These are phyloP conservation scores for Cryptococcus jaspeensis DNA, from an alignment of 1,284 basidiomycete genomes.

Conservation along the genomic window DNA sequence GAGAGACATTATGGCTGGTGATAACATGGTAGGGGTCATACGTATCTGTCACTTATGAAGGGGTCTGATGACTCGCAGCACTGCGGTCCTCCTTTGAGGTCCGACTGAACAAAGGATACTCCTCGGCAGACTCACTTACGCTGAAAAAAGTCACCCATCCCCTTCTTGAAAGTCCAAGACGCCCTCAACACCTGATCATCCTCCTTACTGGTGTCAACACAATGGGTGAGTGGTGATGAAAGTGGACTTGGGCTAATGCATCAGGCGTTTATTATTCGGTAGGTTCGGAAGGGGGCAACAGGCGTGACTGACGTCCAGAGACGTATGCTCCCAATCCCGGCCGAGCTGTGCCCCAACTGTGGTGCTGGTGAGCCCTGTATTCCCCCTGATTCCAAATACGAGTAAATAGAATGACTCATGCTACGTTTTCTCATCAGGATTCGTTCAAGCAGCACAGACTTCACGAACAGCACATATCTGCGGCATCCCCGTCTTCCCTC, in stretches of 20 bases:
- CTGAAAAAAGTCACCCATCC: too few species aligned
- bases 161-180: too few species aligned
- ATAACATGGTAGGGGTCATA: too few species aligned
- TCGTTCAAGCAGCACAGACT: constrained; percentile 13
- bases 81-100: neutral
- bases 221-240: constrained; percentile 13
- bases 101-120: neutral
- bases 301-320: constrained; percentile 9
- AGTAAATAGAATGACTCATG: too few species aligned
- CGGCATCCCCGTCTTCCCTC: constrained; percentile 24
- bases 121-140: neutral
- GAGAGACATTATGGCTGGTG: too few species aligned
- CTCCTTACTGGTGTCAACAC: neutral
- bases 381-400: neutral
- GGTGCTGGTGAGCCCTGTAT: constrained; percentile 7
- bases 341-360: constrained; percentile 14
- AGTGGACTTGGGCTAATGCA: neutral
- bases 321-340: constrained; percentile 4
- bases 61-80: too few species aligned
- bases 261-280: constrained; percentile 28
- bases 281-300: neutral
- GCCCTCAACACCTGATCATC: neutral
- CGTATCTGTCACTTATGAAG: too few species aligned
- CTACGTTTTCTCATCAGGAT: too few species aligned
- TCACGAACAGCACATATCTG: constrained; percentile 26